Evolutionary conservation across 345 rosid genomes (phyloP).

Genomic region (Populus davidiana): DNA sequence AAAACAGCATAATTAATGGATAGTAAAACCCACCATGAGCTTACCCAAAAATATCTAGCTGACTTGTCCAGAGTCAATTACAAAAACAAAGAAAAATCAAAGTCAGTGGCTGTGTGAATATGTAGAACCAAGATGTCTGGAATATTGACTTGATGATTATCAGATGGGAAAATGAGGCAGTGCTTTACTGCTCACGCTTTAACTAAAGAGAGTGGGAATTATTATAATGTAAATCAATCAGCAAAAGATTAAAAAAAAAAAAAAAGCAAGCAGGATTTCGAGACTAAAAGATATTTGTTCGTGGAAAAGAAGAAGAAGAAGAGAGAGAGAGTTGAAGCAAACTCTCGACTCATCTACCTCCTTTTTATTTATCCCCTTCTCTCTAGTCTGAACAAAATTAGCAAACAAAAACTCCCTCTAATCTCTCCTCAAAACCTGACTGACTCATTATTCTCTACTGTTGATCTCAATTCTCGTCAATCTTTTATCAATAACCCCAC

Average conservation of each 20-base stretch:
- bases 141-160: too few relatives aligned
- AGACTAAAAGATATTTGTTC: neutral
- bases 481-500: constrained; percentile 39
- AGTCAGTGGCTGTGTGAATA: neutral
- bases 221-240: neutral
- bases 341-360: neutral
- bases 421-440: neutral
- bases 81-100: too few relatives aligned
- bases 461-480: neutral
- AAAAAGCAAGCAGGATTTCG: neutral
- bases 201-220: neutral
- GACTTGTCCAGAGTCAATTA: neutral
- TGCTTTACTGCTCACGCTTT: neutral
- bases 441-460: neutral
- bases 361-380: neutral
- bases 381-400: neutral
- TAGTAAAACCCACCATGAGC: neutral
- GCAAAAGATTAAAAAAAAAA: neutral
- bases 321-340: neutral
- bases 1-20: too few relatives aligned
- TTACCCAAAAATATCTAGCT: neutral
- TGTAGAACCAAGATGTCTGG: neutral
- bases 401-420: neutral
- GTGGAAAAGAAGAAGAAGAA: neutral
- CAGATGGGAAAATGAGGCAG: too few relatives aligned